Percentiles rank a stretch among this genome's conserved stretches.
These are phyloP conservation scores for Boletus sp. DNA, from an alignment of 768 basidiomycete species.

Conservation along the genomic window DNA sequence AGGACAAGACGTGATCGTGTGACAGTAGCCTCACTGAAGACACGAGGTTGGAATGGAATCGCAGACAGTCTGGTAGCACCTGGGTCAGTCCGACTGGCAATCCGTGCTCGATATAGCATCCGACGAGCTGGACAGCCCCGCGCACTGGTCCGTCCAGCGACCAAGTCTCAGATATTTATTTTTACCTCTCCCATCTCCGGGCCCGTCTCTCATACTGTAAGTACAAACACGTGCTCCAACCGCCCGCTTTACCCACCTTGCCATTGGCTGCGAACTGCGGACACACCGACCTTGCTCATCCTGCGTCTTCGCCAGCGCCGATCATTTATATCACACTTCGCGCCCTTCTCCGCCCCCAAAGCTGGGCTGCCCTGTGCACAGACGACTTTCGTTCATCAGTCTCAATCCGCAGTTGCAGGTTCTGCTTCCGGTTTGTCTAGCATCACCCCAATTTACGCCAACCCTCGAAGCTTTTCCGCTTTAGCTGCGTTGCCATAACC, in stretches of 20 bases:
- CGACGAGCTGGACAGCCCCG: background rate
- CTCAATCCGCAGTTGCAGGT: background rate
- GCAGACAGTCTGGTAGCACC: background rate
- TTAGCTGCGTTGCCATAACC: conserved; percentile 4
- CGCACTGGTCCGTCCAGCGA: too few species aligned
- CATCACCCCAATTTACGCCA: background rate
- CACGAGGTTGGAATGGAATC: conserved; percentile 13
- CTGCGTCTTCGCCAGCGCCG: conserved; percentile 8
- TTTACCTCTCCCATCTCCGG: too few species aligned
- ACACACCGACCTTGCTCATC: background rate
- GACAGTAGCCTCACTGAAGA: conserved; percentile 15
- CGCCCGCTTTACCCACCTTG: too few species aligned
- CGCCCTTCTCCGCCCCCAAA: background rate
- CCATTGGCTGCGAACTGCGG: too few species aligned
- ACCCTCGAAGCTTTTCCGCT: background rate
- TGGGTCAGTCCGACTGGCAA: conserved; percentile 2
- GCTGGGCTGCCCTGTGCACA: background rate
- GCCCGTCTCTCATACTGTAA: too few species aligned
- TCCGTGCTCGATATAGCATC: background rate
- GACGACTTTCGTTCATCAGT: background rate
- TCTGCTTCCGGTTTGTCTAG: background rate
- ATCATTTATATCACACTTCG: conserved; percentile 4
- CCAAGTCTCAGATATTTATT: background rate
- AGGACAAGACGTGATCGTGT: conserved; percentile 26
- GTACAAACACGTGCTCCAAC: too few species aligned